A percentile compares a stretch with the other conserved stretches of the same genome.
These are phyloP conservation scores for Nepenthes alata DNA, from an alignment of 179 eudicot species.

Conservation along the genomic window DNA sequence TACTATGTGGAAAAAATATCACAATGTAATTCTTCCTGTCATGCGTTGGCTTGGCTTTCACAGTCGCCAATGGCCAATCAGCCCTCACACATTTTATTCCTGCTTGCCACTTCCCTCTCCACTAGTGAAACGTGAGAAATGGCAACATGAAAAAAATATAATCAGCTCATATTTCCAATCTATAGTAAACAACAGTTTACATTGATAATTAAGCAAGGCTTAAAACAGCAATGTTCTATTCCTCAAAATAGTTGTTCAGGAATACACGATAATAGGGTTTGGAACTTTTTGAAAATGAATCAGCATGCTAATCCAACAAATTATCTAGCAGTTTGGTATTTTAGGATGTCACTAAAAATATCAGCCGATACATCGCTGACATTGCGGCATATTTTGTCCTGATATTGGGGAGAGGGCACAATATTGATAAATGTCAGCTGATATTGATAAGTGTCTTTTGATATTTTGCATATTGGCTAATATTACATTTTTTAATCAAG, in stretches of 20 bases:
- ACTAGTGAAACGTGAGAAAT: constrained; percentile 37
- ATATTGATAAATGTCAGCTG: no score
- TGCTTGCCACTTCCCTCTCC: constrained; percentile 98
- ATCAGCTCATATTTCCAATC: constrained; percentile 10
- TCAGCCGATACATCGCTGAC: no score
- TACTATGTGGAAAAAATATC: constrained; percentile 72
- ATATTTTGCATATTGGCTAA: background rate
- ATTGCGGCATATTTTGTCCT: no score
- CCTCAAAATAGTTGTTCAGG: background rate
- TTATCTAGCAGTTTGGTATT: background rate
- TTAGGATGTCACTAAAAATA: background rate
- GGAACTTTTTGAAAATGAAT: background rate
- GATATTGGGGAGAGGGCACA: no score
- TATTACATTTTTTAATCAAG: background rate
- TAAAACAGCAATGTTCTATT: background rate
- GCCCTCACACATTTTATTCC: constrained; percentile 86
- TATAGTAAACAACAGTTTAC: background rate
- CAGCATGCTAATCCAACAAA: background rate
- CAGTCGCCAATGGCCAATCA: constrained; percentile 85
- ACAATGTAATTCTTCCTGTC: constrained; percentile 79
- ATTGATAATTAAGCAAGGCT: background rate
- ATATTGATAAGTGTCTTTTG: no score
- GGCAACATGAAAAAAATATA: constrained; percentile 10
- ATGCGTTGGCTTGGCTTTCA: constrained; percentile 89
- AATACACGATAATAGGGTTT: background rate